Conservation (phyloP, 306 rosid species). For the Medicago arabica region DNA sequence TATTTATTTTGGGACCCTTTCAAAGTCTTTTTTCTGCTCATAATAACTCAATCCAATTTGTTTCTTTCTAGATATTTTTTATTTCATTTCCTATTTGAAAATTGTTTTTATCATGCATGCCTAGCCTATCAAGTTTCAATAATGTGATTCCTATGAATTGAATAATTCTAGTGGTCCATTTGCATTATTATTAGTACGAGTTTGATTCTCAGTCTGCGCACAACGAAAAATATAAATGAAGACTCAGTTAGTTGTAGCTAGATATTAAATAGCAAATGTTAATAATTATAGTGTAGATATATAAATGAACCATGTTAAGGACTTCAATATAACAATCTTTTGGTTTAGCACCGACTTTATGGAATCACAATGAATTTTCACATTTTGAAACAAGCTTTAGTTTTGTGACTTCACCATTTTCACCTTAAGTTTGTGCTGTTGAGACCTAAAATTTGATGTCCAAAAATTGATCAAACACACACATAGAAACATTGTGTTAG, state of each 20-base stretch:
- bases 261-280: background rate
- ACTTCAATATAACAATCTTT: no score
- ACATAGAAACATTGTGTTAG: no score
- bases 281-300: no score
- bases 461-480: no score
- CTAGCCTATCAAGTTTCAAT: constrained; percentile 11
- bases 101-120: background rate
- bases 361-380: no score
- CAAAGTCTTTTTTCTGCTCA: constrained; percentile 3
- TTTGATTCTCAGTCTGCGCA: constrained; percentile 11
- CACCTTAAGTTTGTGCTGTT: no score
- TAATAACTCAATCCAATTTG: background rate
- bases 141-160: constrained; percentile 23
- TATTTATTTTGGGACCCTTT: background rate
- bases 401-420: no score
- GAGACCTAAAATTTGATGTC: no score
- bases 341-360: no score
- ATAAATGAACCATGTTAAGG: no score
- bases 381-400: no score
- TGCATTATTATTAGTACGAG: constrained; percentile 37
- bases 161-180: constrained; percentile 32
- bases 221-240: constrained; percentile 19
- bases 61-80: background rate
- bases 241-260: background rate
- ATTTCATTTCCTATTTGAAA: background rate